A percentile compares a stretch with the other conserved stretches of the same genome.
Evolutionary conservation across 2,329 filamentous ascomycete genomes (phyloP).

Genomic region (Colletotrichum eremochloae): DNA sequence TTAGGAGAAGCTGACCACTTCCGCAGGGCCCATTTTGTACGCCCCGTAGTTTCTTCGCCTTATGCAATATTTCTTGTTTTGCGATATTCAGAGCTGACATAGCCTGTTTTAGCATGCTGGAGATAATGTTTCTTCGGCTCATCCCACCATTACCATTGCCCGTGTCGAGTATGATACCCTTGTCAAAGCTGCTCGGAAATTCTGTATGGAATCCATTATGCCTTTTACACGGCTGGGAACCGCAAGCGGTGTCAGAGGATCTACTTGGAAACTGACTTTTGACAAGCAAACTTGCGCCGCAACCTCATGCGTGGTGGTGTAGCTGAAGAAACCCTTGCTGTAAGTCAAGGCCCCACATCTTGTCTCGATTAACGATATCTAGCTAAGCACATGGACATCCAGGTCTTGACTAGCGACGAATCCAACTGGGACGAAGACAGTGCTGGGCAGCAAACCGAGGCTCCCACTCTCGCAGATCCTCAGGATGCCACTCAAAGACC

Average conservation of each 20-base stretch:
- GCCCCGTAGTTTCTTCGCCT: slow-evolving; percentile 33
- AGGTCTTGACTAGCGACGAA: slow-evolving; percentile 42
- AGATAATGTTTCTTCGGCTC: slow-evolving; percentile 33
- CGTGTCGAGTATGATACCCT: slow-evolving; percentile 73
- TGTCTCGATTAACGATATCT: neutral
- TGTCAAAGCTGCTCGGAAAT: slow-evolving; percentile 64
- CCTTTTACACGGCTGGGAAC: neutral
- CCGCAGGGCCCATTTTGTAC: slow-evolving; percentile 48
- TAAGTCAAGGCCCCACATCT: slow-evolving; percentile 49
- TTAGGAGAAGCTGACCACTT: slow-evolving; percentile 20
- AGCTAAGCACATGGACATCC: slow-evolving; percentile 2
- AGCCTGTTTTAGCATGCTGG: slow-evolving; percentile 40
- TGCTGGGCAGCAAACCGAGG: neutral
- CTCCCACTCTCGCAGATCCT: slow-evolving; percentile 1
- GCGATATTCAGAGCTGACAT: slow-evolving; percentile 8
- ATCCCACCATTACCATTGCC: slow-evolving; percentile 65
- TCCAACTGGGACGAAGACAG: slow-evolving; percentile 34
- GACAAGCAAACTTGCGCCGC: slow-evolving; percentile 59
- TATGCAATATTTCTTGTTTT: neutral
- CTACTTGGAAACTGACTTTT: slow-evolving; percentile 28
- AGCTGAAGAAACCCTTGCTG: slow-evolving; percentile 59
- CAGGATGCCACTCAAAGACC: neutral
- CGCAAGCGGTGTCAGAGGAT: slow-evolving; percentile 2
- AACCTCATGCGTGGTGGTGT: slow-evolving; percentile 66
- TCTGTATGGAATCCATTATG: slow-evolving; percentile 59